Conservation (phyloP, 148 eudicot species). For the Amaranthus palmeri region DNA sequence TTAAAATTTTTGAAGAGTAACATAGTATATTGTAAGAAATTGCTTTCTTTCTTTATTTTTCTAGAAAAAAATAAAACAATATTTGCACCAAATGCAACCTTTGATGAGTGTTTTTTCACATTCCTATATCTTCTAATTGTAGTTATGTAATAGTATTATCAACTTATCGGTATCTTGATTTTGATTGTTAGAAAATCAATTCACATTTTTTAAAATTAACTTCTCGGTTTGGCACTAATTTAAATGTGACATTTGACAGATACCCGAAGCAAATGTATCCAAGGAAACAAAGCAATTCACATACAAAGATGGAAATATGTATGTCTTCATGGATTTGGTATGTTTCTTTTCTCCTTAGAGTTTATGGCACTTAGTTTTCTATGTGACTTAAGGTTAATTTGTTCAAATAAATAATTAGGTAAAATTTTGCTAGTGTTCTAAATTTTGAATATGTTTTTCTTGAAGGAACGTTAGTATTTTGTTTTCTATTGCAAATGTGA, state of each 20-base stretch:
- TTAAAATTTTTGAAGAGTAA: background rate
- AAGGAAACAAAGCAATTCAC: slow-evolving; percentile 95
- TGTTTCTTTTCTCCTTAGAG: background rate
- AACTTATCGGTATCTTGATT: background rate
- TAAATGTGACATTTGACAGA: slow-evolving; percentile 43
- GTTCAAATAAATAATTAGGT: background rate
- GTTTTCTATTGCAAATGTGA: background rate
- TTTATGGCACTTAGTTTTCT: background rate
- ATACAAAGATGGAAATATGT: slow-evolving; percentile 81
- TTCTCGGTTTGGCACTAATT: slow-evolving; percentile 13
- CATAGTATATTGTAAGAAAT: background rate
- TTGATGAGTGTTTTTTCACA: slow-evolving; percentile 9
- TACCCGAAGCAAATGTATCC: slow-evolving; percentile 62
- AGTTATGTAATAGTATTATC: background rate
- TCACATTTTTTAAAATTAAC: background rate
- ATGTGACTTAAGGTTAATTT: background rate
- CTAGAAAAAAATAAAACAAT: too few species aligned
- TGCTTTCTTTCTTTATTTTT: background rate
- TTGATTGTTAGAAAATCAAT: background rate
- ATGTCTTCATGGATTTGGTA: slow-evolving; percentile 94
- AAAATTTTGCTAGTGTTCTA: background rate
- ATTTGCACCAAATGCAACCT: background rate
- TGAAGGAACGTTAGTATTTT: background rate
- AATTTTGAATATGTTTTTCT: background rate
- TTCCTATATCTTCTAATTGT: background rate